Evolutionary conservation across 2,329 filamentous ascomycete genomes (phyloP), one percentile per base, ranked within the genome.

Genomic region (Cladophialophora immunda): DNA sequence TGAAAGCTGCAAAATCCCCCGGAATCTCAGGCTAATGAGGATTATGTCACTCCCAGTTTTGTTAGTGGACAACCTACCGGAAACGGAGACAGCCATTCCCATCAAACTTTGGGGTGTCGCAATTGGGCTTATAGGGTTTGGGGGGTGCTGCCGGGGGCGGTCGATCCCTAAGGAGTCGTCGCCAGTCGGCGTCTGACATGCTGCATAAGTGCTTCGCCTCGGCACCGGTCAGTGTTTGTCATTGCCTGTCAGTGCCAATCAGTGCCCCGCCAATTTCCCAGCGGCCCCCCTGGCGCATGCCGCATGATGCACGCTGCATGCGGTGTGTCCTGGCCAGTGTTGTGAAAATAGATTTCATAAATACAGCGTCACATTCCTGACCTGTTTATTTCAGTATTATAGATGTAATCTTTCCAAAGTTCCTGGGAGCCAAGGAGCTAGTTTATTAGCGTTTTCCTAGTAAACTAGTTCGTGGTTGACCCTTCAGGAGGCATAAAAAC

Each of bases 11-110:
- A 58, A 22, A 15, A n/a, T 34, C 5, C 57, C 41, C 29, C 11
- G 34, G 13, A 36, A 3, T 32, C 13, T 19, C n/a, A n/a, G 50
- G 27, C 54, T 36, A 50, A 34, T 27, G 15, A n/a, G 57, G 38
- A 59, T 50, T 22, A 45, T 27, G 25, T 11, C 4, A 27, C 8
- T 52, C 19, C 41, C 41, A 38, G 34, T 13, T 38, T 11, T 38
- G 34, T 38, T 38, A 38, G 34, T 1, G 11, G 34, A 4, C 13
- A 17, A 61, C 41, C 45, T 61, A 38, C 58, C 58, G 30, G 27
- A 61, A 61, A 38, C 17, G 54, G 58, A 36, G 19, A 25, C 19
- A 22, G n/a, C 41, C 19, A 11, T 47, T 47, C n/a, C 45, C 45
- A 25, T 19, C 7, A 50, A 50, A 50, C 45, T n/a, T 41, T 50